Evolutionary conservation across 2,329 filamentous ascomycete species (phyloP), one percentile per base, ranked within the genome.

Genomic region (Harringtonia aguacate): DNA sequence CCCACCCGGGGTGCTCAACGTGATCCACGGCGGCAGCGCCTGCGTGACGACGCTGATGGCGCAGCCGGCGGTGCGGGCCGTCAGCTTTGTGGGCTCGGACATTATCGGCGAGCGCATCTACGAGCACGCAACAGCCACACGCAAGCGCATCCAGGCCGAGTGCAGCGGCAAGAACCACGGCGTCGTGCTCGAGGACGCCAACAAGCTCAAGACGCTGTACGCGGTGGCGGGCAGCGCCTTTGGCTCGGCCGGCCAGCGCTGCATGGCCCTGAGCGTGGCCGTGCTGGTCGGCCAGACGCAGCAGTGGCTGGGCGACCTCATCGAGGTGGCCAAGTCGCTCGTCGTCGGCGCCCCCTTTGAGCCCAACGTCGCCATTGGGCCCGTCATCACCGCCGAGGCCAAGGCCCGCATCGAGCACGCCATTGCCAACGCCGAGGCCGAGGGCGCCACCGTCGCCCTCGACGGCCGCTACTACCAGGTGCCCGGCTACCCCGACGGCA

Each of bases 51-150:
- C 88, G 63, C 84, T 92, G 58, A 74, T 92, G 40, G 85, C 90
- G 55, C 84, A 86, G 60, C 85, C 85, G 20, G 73, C 75, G 50
- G 87, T 92, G 70, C 90, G 89, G 73, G 86, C 86, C 46, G 75
- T 92, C 57, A 84, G 78, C 64, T 92, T 92, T 55, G 86, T 92
- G 35, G 86, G 86, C 49, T 79, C 81, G 63, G 90, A 90, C 70
- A 86, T 86, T 70, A 86, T 86, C 6, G 86, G 86, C 56, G 84
- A 90, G 66, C 90, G 90, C 68, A 90, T 92, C 63, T 90, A 80
- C 65, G 65, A 70, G 44, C 77, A 84, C 46, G 85, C 78, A 24
- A 86, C 83, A 2, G 84, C 84, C 55, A 86, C 89, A 55, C 86
- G 86, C 57, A 92, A 92, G 75, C 81, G 86, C 56, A 83, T 88